Evolutionary conservation across 202 grass and related monocot genomes (phyloP).

Genomic region (Panicum virgatum): DNA sequence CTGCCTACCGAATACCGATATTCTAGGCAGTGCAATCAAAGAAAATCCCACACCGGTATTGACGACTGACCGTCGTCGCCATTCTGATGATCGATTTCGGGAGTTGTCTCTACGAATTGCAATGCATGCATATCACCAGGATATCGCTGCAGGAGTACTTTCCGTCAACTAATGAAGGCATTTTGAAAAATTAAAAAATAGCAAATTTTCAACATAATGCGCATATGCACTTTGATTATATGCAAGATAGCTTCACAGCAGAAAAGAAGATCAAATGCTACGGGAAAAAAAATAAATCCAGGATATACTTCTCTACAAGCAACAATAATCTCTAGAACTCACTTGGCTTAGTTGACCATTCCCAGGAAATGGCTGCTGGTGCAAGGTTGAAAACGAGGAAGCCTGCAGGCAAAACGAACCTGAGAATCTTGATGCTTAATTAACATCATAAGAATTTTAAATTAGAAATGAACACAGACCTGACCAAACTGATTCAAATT

Average conservation of each 20-base stretch:
- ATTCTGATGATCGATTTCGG: conserved; percentile 52
- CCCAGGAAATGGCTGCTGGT: conserved; percentile 60
- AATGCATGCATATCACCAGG: conserved; percentile 67
- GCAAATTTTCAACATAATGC: background rate
- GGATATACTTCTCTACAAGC: background rate
- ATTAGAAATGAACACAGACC: conserved; percentile 43
- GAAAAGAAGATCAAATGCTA: background rate
- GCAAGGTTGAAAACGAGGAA: conserved; percentile 50
- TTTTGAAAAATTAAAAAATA: background rate
- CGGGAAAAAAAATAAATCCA: background rate
- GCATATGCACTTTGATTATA: background rate
- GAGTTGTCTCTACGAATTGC: conserved; percentile 62
- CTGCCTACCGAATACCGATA: background rate
- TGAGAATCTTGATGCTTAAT: conserved; percentile 22
- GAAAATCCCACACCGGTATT: conserved; percentile 90
- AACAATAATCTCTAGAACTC: background rate
- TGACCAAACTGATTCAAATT: conserved; percentile 78
- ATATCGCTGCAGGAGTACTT: conserved; percentile 51
- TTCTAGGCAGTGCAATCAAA: conserved; percentile 37
- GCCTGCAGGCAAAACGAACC: conserved; percentile 43
- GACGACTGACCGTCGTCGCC: conserved; percentile 66
- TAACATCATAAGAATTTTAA: background rate
- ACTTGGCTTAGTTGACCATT: conserved; percentile 67
- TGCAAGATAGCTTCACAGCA: background rate
- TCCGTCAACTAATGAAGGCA: background rate